Conservation (phyloP, 441 rosid genomes). For the Daphne laureola region DNA sequence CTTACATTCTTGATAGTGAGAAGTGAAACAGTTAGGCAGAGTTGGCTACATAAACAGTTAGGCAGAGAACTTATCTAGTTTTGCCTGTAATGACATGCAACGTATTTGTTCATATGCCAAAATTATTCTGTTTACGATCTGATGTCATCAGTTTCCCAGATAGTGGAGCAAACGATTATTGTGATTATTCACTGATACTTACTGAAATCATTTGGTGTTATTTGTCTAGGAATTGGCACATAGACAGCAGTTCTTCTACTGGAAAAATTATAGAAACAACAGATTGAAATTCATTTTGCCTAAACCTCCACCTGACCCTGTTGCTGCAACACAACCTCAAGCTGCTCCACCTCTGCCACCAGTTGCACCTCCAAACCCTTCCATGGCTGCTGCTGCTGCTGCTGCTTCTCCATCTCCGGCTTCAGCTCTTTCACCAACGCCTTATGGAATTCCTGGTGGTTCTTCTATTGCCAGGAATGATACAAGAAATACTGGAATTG, state of each 20-base stretch:
- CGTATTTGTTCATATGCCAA: too few species aligned
- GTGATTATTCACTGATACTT: conserved; percentile 11
- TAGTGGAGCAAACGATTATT: too few species aligned
- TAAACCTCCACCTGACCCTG: conserved; percentile 81
- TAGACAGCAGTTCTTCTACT: conserved; percentile 89
- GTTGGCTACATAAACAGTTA: too few species aligned
- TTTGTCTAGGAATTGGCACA: conserved; percentile 71
- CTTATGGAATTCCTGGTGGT: conserved; percentile 51
- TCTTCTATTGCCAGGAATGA: conserved; percentile 55
- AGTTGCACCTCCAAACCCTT: conserved; percentile 36
- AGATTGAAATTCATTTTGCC: conserved; percentile 85
- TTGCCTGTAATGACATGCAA: too few species aligned
- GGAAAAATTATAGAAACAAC: conserved; percentile 97
- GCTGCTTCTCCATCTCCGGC: conserved; percentile 52
- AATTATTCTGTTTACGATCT: too few species aligned
- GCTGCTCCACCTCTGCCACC: conserved; percentile 35
- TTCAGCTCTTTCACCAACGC: conserved; percentile 75
- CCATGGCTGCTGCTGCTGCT: conserved; percentile 28
- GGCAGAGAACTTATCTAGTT: too few species aligned
- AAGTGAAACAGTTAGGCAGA: too few species aligned
- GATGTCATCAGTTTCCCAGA: too few species aligned
- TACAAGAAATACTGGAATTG: conserved; percentile 52
- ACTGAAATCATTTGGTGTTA: conserved; percentile 8
- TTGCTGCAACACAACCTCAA: conserved; percentile 26
- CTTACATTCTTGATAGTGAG: too few species aligned